A percentile compares a stretch with the other conserved stretches of the same genome.
Evolutionary conservation across 257 asterid species (phyloP).

Genomic region (Solanum phureja): DNA sequence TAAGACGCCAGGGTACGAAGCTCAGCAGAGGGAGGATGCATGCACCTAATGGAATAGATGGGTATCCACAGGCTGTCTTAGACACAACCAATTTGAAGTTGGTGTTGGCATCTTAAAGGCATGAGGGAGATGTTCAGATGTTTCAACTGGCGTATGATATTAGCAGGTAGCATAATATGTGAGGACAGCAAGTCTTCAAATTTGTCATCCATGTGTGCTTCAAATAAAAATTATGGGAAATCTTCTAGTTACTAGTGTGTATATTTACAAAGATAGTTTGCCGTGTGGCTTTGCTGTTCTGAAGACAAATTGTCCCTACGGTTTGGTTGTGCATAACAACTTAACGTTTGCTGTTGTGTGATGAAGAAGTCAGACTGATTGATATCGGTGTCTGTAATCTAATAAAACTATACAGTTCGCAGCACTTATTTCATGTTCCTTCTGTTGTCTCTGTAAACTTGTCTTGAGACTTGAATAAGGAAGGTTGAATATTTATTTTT

Average conservation of each 20-base stretch:
- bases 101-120: neutral
- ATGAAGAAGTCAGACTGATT: neutral
- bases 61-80: neutral
- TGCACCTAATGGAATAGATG: neutral
- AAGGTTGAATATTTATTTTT: neutral
- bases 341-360: neutral
- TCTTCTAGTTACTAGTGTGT: neutral
- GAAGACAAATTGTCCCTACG: neutral
- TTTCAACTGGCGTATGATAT: neutral
- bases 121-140: neutral
- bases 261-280: neutral
- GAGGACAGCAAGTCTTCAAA: neutral
- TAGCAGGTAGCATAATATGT: neutral
- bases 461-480: neutral
- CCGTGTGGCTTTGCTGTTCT: neutral
- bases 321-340: neutral
- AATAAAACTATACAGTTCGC: neutral
- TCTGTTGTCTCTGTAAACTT: neutral
- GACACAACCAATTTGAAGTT: neutral
- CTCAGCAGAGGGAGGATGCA: neutral
- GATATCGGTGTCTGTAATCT: neutral
- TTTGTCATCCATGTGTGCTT: neutral
- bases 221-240: neutral
- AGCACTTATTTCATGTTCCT: neutral
- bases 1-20: neutral